These are phyloP conservation scores for Nymphaea colorata DNA, from an alignment of 164 flowering plant genomes.

Conservation along the genomic window DNA sequence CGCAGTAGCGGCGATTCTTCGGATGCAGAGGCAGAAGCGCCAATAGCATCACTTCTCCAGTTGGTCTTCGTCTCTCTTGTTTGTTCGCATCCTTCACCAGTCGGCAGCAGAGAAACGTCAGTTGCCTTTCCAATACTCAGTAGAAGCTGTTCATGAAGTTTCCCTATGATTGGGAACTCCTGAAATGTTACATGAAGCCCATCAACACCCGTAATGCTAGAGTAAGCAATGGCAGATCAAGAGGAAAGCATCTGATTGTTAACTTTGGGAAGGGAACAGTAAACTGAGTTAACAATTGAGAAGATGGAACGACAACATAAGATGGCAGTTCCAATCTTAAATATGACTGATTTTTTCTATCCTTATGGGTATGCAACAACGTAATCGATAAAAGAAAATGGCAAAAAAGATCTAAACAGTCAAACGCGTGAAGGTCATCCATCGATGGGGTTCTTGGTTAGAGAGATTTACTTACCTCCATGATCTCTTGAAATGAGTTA, in stretches of 20 bases:
- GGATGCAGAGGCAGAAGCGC: neutral
- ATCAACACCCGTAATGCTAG: neutral
- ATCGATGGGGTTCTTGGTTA: too few relatives aligned
- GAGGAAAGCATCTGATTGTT: too few relatives aligned
- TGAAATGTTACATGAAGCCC: slow-evolving; percentile 6
- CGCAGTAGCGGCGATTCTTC: neutral
- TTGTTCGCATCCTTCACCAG: neutral
- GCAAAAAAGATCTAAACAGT: too few relatives aligned
- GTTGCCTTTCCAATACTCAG: slow-evolving; percentile 13
- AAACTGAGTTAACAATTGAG: too few relatives aligned
- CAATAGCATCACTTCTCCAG: neutral
- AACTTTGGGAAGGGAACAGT: too few relatives aligned
- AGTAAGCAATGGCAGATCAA: neutral
- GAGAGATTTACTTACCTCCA: slow-evolving; percentile 14
- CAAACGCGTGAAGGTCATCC: too few relatives aligned
- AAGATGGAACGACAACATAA: too few relatives aligned
- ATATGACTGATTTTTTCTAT: neutral
- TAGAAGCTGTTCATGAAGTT: slow-evolving; percentile 18
- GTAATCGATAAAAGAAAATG: neutral
- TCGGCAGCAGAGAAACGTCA: slow-evolving; percentile 1
- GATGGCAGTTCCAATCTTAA: neutral
- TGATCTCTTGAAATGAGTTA: slow-evolving; percentile 15
- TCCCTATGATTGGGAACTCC: slow-evolving; percentile 28
- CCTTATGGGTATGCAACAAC: neutral
- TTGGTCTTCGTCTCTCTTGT: neutral